Percentiles rank a stretch among this genome's conserved stretches.
Conservation (phyloP, 208 protist species). For the Porcisia hertigi region DNA sequence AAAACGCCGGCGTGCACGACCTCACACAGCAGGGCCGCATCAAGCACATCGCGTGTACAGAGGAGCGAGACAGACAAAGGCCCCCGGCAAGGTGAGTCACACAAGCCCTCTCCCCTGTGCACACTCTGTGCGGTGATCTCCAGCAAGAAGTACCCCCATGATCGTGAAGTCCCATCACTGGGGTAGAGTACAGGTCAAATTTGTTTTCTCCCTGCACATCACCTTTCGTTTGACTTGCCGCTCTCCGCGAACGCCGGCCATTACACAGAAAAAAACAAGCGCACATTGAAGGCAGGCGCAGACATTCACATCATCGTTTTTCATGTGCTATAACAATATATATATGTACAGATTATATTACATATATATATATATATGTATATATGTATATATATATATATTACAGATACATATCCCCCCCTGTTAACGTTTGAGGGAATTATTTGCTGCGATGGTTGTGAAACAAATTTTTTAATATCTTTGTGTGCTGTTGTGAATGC, state of each 20-base stretch:
- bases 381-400: not conserved
- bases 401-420: no score
- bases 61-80: not conserved
- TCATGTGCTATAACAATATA: not conserved
- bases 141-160: no score
- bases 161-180: no score
- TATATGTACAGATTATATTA: not conserved
- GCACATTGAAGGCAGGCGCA: not conserved
- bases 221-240: no score
- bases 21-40: not conserved
- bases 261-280: no score
- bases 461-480: no score
- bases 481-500: no score
- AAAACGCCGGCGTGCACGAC: not conserved
- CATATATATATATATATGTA: not conserved
- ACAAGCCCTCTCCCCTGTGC: not conserved
- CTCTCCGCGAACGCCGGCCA: no score
- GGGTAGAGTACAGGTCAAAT: no score
- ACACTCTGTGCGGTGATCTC: not conserved
- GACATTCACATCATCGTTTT: not conserved
- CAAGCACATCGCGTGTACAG: not conserved
- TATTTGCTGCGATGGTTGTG: no score
- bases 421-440: no score
- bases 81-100: not conserved
- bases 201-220: no score